phyloP scores from a whole-genome alignment of 495 filamentous ascomycete species.

The Rhizodiscina lignyota region DNA sequence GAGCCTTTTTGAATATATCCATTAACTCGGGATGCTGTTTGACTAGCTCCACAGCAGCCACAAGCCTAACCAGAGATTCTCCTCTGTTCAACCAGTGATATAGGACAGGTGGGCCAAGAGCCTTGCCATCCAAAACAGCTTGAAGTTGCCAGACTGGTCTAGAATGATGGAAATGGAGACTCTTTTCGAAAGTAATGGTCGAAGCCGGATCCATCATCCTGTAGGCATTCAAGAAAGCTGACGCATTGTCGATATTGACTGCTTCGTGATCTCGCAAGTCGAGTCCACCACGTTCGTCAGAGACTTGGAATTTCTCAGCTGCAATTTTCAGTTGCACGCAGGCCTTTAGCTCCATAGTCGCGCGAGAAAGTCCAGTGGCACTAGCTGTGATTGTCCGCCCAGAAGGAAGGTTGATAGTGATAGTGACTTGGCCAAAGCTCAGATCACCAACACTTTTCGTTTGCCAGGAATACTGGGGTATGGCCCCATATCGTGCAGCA shows the following conservation, averaged over 20 bases:
- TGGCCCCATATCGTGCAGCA: neutral
- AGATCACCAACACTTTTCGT: neutral
- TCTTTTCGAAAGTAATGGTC: neutral
- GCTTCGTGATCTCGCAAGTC: neutral
- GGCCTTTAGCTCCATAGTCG: neutral
- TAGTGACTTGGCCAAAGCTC: neutral
- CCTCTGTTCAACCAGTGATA: too few species aligned
- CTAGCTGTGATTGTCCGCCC: too few species aligned
- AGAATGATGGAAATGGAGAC: neutral
- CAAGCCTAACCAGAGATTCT: neutral
- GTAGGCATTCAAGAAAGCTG: neutral
- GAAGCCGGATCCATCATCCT: neutral
- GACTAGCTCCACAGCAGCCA: neutral
- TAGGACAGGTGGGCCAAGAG: neutral
- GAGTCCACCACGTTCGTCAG: too few species aligned
- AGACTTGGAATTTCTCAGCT: neutral
- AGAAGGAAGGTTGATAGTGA: too few species aligned
- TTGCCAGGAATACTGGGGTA: neutral
- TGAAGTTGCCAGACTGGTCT: too few species aligned
- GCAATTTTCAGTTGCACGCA: neutral
- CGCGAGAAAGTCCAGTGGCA: neutral
- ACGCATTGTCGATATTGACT: neutral
- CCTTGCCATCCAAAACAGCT: neutral
- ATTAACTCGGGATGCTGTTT: neutral
- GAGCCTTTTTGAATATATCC: neutral